A percentile compares a stretch with the other conserved stretches of the same genome.
Evolutionary conservation across 1,284 basidiomycete species (phyloP).

Genomic region (Rhodofomes roseus): DNA sequence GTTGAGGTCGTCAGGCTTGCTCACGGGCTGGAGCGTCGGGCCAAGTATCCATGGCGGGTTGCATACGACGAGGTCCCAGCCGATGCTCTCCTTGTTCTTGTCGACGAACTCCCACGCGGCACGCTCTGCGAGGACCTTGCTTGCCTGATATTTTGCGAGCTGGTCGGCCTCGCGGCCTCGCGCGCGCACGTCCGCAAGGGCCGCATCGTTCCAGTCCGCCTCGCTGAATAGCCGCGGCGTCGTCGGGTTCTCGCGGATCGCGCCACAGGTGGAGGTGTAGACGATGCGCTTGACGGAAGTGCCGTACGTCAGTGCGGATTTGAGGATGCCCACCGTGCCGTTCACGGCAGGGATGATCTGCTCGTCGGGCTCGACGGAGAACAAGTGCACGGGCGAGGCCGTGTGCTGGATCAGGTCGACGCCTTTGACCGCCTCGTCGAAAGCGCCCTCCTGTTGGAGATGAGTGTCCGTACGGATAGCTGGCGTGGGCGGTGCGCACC

Average conservation of each 20-base stretch:
- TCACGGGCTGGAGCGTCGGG: constrained; percentile 49
- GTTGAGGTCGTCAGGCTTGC: constrained; percentile 44
- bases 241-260: constrained; percentile 35
- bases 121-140: constrained; percentile 60
- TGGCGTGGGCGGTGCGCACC: constrained; percentile 24
- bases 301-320: constrained; percentile 26
- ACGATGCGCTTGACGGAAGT: constrained; percentile 60
- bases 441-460: constrained; percentile 30
- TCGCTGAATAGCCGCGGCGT: constrained; percentile 33
- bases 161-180: constrained; percentile 44
- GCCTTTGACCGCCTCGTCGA: constrained; percentile 39
- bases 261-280: constrained; percentile 55
- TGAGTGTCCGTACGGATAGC: background rate
- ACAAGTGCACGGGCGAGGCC: constrained; percentile 40
- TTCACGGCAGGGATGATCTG: constrained; percentile 29
- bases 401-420: constrained; percentile 43
- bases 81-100: constrained; percentile 42
- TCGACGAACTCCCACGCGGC: constrained; percentile 57
- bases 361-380: constrained; percentile 33
- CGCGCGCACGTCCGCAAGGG: constrained; percentile 45
- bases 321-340: constrained; percentile 26
- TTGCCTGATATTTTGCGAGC: constrained; percentile 48
- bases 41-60: constrained; percentile 52
- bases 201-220: constrained; percentile 63
- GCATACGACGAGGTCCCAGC: constrained; percentile 54